A percentile compares a stretch with the other conserved stretches of the same genome.
Conservation (phyloP, 805 yeast genomes). For the Saturnispora dispora region DNA sequence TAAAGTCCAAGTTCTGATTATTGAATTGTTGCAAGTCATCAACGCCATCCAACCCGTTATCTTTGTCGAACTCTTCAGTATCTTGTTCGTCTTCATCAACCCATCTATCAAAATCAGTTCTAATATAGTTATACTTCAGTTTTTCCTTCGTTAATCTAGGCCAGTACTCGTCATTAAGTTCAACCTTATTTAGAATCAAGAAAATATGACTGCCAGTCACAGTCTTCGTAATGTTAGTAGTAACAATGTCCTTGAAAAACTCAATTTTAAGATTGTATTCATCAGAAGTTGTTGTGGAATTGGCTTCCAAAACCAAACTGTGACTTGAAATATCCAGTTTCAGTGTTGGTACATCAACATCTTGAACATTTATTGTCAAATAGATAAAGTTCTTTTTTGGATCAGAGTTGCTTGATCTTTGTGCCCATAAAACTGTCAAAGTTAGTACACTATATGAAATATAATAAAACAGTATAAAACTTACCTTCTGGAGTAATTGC, state of each 20-base stretch:
- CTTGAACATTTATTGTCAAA: slow-evolving; percentile 66
- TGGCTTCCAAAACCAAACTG: slow-evolving; percentile 42
- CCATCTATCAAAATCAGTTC: slow-evolving; percentile 97
- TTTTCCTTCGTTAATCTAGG: slow-evolving; percentile 90
- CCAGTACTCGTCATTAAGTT: slow-evolving; percentile 73
- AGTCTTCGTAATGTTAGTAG: slow-evolving; percentile 48
- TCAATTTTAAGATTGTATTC: slow-evolving; percentile 59
- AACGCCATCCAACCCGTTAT: slow-evolving; percentile 14
- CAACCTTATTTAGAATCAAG: slow-evolving; percentile 63
- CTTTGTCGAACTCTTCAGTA: slow-evolving; percentile 40
- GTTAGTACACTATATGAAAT: not conserved
- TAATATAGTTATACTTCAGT: slow-evolving; percentile 66
- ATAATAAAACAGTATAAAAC: slow-evolving; percentile 7
- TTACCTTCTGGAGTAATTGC: slow-evolving; percentile 28
- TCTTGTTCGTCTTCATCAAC: slow-evolving; percentile 98
- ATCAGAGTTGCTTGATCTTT: slow-evolving; percentile 75
- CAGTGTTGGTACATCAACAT: slow-evolving; percentile 34
- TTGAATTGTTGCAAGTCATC: slow-evolving; percentile 19
- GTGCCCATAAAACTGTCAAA: slow-evolving; percentile 79
- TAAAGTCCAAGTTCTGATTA: slow-evolving; percentile 22
- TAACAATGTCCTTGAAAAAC: slow-evolving; percentile 66
- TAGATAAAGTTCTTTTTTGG: slow-evolving; percentile 65
- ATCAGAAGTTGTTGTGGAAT: slow-evolving; percentile 35
- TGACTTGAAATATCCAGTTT: slow-evolving; percentile 50
- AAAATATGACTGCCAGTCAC: slow-evolving; percentile 55